Evolutionary conservation across 83 land plant genomes (phyloP), one percentile per base, ranked within the genome.

Genomic region (Diphasiastrum complanatum): DNA sequence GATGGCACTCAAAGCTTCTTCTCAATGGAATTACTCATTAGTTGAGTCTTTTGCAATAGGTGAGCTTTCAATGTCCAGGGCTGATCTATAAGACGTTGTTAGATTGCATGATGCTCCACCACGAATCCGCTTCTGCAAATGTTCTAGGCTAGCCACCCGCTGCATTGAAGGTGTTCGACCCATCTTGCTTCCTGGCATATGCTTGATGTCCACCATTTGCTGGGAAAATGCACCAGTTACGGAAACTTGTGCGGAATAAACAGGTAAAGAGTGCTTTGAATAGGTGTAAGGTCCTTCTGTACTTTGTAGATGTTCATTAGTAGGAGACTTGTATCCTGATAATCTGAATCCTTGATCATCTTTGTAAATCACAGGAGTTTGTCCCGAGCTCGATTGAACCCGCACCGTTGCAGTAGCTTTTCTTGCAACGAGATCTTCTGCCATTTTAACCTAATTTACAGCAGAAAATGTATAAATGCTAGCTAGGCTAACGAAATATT

Each of bases 131-230:
- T 95, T 95, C 69, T 95, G 93, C 63, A 95, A 70, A 63, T 89
- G 93, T 53, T 95, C 89, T 61, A 89, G 60, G 75, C 93, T 95
- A 19, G 99, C 93, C 14, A 95, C 97, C 23, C 99, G 74, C 56
- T 85, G 96, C 96, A 93, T 73, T 2, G 99, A 86, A 14, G 84
- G 78, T 43, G 99, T 80, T 46, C 92, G 66, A n/a, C 79, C 91
- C 75, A 79, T 82, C 70, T 89, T 86, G 52, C 51, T 34, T 5
- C 58, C 47, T 37, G 11, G 6, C 22, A 14, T 30, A 30, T 19
- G 58, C 10, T 75, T 81, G 24, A 36, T 51, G 22, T 62, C 63
- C 51, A 76, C 69, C 45, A 60, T 65, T 35, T 59, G 54, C 29
- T 48, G 47, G 25, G 19, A 54, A 1, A 46, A 36, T 36, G 1